Evolutionary conservation across 441 rosid species (phyloP), one percentile per base, ranked within the genome.

Genomic region (Populus hybrid): DNA sequence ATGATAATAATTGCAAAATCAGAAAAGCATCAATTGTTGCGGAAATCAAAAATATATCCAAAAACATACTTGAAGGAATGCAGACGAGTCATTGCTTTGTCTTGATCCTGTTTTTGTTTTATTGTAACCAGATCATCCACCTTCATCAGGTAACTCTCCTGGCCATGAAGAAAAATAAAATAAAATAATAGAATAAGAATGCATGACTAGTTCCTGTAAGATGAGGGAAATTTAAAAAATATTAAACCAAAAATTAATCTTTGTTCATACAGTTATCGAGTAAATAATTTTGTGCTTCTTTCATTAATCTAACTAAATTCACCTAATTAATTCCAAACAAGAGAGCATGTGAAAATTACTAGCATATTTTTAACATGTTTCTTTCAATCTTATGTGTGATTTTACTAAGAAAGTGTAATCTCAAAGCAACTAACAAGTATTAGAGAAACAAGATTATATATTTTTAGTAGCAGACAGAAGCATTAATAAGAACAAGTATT

Each of bases 41-140:
- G 28, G 77, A 34, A 79, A 76, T 21, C 65, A 67, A 74, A 73
- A 28, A 68, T 30, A 68, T 12, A 42, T 50, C 54, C 61, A 26
- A 76, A 72, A 64, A 85, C 90, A 83, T 76, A 91, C 97, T 73
- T 88, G 80, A 92, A 83, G 36, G 93, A 87, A 85, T 94, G 95
- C 76, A 95, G 87, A 80, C 76, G 80, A 54, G 88, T 90, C 63
- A 81, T 66, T 71, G 86, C 86, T 86, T 84, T 94, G 79, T 91
- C 95, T 84, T 94, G 90, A 69, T 90, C 94, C 84, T 95, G 98
- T 89, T 85, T 89, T 79, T 85, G 86, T 85, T 93, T 95, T 78
- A 95, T 83, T 74, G 85, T 86, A 46, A 92, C 90, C 73, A 90
- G 80, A 74, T 88, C 84, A 81, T 90, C 90, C 63, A 90, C 90